Evolutionary conservation across 495 filamentous ascomycete species (phyloP), one percentile per base, ranked within the genome.

Genomic region (Hyaloscypha hepaticicola): DNA sequence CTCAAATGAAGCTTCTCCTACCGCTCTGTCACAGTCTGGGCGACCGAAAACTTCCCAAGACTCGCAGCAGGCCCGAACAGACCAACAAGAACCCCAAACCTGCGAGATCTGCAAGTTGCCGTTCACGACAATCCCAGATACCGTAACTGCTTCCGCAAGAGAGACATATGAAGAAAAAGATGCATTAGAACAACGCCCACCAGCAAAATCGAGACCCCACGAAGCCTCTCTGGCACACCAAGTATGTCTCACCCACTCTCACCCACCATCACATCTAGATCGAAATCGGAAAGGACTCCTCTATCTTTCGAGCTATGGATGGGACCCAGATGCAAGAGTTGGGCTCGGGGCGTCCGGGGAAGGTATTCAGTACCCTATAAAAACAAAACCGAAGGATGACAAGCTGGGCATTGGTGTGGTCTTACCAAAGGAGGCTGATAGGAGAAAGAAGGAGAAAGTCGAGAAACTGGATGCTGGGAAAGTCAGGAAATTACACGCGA

Each of bases 201-300:
- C 58, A 12, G 33, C 57, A 27, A 66, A 51, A 50, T 48, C 33
- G 41, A 68, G 65, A 27, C 77, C 80, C 1, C 93, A 96, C 73
- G 84, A 89, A 74, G 82, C 83, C 6, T 89, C 88, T 14, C 80
- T 96, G 63, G 88, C 89, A 0, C 93, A 97, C 69, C 93, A 96
- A 79, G 78, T 91, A 50, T 90, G 87, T 67, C 82, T 96, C 1
- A 70, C 81, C 19, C 91, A 96, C 70, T 93, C 91, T 0, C 85
- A 93, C 69, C 91, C 93, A 0, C 94, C 94, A 1, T 96, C 92
- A 0, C 83, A 89, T 61, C 76, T 96, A 1, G 89, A 96, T 73
- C 88, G 93, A n/a, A 82, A 80, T 2, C 83, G 90, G 38, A 85
- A 86, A 74, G 93, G 93, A 0, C 79, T 98, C 8, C 81, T 83